A percentile compares a stretch with the other conserved stretches of the same genome.
phyloP scores from a whole-genome alignment of 176 grass and related monocot genomes.

The Carex pumila region DNA sequence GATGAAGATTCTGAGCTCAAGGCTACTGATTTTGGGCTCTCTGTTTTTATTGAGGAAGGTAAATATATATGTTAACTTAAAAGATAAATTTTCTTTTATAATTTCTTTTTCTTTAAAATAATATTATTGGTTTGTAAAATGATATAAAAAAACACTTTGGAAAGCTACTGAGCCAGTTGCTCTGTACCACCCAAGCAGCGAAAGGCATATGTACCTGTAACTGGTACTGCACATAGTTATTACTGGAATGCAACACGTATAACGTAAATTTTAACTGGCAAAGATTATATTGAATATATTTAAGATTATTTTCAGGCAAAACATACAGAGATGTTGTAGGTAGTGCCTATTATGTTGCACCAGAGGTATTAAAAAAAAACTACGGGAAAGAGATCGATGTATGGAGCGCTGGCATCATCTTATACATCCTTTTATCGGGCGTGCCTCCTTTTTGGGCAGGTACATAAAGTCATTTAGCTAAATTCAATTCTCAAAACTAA shows the following conservation, averaged over 20 bases:
- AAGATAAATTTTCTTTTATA: neutral
- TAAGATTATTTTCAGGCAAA: slow-evolving; percentile 45
- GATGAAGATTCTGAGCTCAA: slow-evolving; percentile 58
- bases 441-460: slow-evolving; percentile 67
- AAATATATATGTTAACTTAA: neutral
- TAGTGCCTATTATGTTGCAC: slow-evolving; percentile 70
- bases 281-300: neutral
- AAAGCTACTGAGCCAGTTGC: neutral
- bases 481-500: slow-evolving; percentile 6
- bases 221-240: neutral
- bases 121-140: neutral
- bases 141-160: neutral
- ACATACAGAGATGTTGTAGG: slow-evolving; percentile 59
- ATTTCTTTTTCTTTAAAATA: neutral
- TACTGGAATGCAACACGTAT: neutral
- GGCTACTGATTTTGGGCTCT: slow-evolving; percentile 82
- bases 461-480: neutral
- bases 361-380: slow-evolving; percentile 46
- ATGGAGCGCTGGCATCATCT: slow-evolving; percentile 76
- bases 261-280: neutral
- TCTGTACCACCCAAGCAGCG: neutral
- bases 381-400: slow-evolving; percentile 83
- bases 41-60: slow-evolving; percentile 86
- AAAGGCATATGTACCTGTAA: neutral
- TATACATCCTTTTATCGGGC: slow-evolving; percentile 73